Evolutionary conservation across 345 rosid species (phyloP), one percentile per base, ranked within the genome.

Genomic region (Acer negundo): DNA sequence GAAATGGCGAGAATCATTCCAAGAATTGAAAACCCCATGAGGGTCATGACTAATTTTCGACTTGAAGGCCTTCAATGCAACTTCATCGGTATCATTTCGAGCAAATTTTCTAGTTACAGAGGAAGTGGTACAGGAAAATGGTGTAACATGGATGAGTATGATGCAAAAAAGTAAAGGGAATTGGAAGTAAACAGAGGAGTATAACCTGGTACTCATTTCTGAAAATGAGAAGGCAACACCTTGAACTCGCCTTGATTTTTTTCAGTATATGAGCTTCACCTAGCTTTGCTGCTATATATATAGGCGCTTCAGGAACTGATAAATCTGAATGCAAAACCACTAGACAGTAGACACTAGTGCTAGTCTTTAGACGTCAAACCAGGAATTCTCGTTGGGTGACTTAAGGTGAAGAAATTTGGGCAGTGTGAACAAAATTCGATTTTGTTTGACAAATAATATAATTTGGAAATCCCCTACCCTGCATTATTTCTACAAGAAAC

Each of bases 1-100:
- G 6, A 77, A 59, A 10, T 62, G 79, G n/a, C 3, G 2, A 23
- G 87, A 69, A 51, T 76, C 40, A 49, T 81, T 84, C 84, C 83
- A 84, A 1, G 84, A 79, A 40, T 44, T 22, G 59, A 81, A 62
- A 16, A 62, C 59, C 4, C 16, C 65, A 31, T 65, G 59, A 10
- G 73, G 77, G 35, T 26, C 72, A n/a, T n/a, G 12, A 35, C 1
- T 53, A 17, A 69, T 69, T 20, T 59, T 46, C 6, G 28, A 10
- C 61, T n/a, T 77, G 61, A 77, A 16, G 17, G 47, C 68, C 38
- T 5, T 44, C 38, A 77, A 58, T 7, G 74, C 67, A 56, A 20
- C 56, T 20, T 15, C 7, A 68, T 59, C 79, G 0, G 46, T 76
- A 55, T 38, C 72, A 47, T 56, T 42, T 1, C 10, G 46, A 42